These are phyloP conservation scores for Erodium moschatum DNA, from an alignment of 441 rosid species.

Conservation along the genomic window DNA sequence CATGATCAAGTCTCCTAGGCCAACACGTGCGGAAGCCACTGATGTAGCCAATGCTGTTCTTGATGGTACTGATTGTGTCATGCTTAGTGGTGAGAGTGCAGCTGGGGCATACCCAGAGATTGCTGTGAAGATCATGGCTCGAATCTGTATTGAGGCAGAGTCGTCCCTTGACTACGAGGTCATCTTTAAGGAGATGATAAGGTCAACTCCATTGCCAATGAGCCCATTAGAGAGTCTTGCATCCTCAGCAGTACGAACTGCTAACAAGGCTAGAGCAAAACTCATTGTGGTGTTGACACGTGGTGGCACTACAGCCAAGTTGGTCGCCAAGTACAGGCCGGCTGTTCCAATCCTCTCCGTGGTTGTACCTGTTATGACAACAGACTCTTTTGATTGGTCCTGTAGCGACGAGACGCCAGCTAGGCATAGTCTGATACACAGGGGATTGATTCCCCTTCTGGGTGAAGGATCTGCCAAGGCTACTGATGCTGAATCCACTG, in stretches of 20 bases:
- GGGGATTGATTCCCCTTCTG: slow-evolving; percentile 65
- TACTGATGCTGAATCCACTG: slow-evolving; percentile 75
- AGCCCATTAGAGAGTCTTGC: slow-evolving; percentile 85
- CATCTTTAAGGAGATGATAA: slow-evolving; percentile 72
- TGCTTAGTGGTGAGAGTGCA: slow-evolving; percentile 95
- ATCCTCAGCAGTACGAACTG: slow-evolving; percentile 87
- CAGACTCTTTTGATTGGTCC: slow-evolving; percentile 81
- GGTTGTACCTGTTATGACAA: slow-evolving; percentile 74
- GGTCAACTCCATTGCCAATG: slow-evolving; percentile 79
- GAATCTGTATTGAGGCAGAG: slow-evolving; percentile 82
- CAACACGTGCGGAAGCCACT: slow-evolving; percentile 94
- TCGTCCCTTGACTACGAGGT: slow-evolving; percentile 62
- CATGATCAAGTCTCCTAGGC: slow-evolving; percentile 93
- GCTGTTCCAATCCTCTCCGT: slow-evolving; percentile 74
- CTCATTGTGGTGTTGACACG: slow-evolving; percentile 78
- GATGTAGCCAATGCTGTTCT: slow-evolving; percentile 96
- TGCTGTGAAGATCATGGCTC: slow-evolving; percentile 84
- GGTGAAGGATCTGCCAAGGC: slow-evolving; percentile 85
- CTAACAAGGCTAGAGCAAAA: slow-evolving; percentile 63
- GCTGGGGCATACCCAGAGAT: slow-evolving; percentile 95
- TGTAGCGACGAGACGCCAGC: slow-evolving; percentile 87
- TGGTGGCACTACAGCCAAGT: slow-evolving; percentile 89
- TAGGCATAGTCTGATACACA: slow-evolving; percentile 73
- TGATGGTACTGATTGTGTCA: slow-evolving; percentile 90
- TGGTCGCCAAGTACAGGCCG: slow-evolving; percentile 93